Conservation (phyloP, 768 basidiomycete species). For the Agaricus subrufescens region DNA sequence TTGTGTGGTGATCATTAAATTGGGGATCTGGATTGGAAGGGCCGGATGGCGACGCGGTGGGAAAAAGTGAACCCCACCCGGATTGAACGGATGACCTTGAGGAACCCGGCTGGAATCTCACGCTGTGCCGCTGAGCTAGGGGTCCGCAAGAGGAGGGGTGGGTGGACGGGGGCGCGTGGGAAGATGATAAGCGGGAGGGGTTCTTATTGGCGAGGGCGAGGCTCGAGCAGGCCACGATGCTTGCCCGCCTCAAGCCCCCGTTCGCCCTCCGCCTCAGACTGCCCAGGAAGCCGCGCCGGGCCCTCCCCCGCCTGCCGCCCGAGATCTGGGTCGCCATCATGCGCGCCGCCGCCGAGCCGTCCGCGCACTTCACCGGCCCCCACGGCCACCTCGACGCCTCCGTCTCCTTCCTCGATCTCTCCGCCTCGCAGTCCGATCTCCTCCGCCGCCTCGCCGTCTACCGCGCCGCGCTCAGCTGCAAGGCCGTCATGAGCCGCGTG, state of each 20-base stretch:
- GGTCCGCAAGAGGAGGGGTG: not conserved
- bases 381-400: conserved; percentile 19
- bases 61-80: conserved; percentile 28
- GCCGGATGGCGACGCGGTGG: too few species aligned
- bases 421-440: conserved; percentile 31
- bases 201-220: not conserved
- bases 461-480: conserved; percentile 40
- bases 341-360: conserved; percentile 43
- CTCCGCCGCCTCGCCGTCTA: conserved; percentile 38
- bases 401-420: conserved; percentile 54
- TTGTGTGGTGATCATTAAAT: too few species aligned
- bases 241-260: not conserved
- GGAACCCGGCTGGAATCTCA: conserved; percentile 19
- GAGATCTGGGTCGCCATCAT: conserved; percentile 69
- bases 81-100: conserved; percentile 46
- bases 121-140: conserved; percentile 2
- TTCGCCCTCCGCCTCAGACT: not conserved
- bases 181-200: not conserved
- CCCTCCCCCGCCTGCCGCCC: conserved; percentile 34
- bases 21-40: too few species aligned
- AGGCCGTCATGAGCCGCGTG: conserved; percentile 49
- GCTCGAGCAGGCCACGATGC: not conserved
- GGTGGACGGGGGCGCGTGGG: not conserved
- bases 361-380: conserved; percentile 11
- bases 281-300: not conserved